Evolutionary conservation across 768 basidiomycete species (phyloP), one percentile per base, ranked within the genome.

Genomic region (Sporobolomyces phaffii): DNA sequence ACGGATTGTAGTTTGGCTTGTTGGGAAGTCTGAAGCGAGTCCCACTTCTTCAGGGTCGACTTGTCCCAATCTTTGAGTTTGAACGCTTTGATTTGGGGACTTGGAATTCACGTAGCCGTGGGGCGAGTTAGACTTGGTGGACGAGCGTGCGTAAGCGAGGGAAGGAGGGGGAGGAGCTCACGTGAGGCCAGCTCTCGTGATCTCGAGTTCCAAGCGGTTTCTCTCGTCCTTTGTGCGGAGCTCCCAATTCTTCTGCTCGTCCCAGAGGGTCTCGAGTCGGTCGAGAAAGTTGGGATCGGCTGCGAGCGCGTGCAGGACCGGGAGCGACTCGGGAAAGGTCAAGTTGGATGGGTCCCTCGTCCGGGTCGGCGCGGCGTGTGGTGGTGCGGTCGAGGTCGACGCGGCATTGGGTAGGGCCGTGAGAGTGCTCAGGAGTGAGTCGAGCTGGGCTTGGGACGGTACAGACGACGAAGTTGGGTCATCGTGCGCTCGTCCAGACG

Each of bases 141-240:
- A n/a, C n/a, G n/a, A n/a, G 0, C 5, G 5, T 18, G 13, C 9
- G 13, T 40, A 5, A 62, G 33, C 43, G 1, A 26, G 4, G 9
- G 17, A 10, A 22, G 15, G n/a, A 1, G 14, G 41, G 18, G 15
- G 29, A 22, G 18, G 20, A 17, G n/a, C 68, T 49, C 29, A 70
- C 68, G 15, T 31, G 13, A 52, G 5, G 1, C 38, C 60, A 0
- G 34, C 52, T n/a, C 58, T 28, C 3, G 15, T 50, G 26, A 57
- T 47, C 33, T 70, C 61, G 3, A 26, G 26, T 31, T 63, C 64
- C 26, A 63, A 40, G 11, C 64, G 47, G 43, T 70, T 66, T 28
- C 65, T 43, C 47, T 70, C 69, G 58, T 70, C 69, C 65, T 60
- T 66, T 56, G 60, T 53, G n/a, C 50, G 18, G 18, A 70, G 50